phyloP scores from a whole-genome alignment of 768 basidiomycete genomes.

The Glaciozyma martinii region DNA sequence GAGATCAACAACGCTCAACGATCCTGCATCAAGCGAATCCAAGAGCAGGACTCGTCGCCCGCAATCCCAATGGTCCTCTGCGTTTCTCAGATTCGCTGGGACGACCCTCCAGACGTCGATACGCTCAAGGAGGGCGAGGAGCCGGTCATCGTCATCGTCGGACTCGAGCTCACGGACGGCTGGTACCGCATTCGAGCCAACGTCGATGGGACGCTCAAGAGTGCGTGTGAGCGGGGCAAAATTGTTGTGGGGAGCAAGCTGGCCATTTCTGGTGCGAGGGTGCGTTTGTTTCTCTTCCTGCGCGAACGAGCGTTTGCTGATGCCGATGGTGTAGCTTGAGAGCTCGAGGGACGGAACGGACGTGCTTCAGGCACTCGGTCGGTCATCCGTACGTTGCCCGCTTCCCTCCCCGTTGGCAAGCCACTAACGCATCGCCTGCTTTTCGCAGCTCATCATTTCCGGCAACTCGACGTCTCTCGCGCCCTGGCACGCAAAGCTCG shows the following conservation, averaged over 20 bases:
- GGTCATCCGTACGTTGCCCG: slow-evolving; percentile 8
- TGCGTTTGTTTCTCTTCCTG: slow-evolving; percentile 41
- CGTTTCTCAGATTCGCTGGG: slow-evolving; percentile 63
- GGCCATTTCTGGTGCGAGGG: slow-evolving; percentile 66
- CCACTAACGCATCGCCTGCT: not conserved
- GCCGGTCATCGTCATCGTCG: slow-evolving; percentile 46
- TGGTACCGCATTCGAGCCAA: slow-evolving; percentile 82
- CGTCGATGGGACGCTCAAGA: slow-evolving; percentile 61
- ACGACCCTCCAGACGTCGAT: slow-evolving; percentile 34
- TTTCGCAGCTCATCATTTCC: slow-evolving; percentile 48
- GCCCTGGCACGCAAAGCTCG: slow-evolving; percentile 80
- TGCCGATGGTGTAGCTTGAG: slow-evolving; percentile 49
- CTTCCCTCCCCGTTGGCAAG: no score
- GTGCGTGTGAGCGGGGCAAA: slow-evolving; percentile 58
- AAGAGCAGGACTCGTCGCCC: slow-evolving; percentile 71
- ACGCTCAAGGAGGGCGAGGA: slow-evolving; percentile 42
- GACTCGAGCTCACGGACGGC: slow-evolving; percentile 86
- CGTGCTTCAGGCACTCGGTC: slow-evolving; percentile 65
- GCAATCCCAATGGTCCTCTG: slow-evolving; percentile 75
- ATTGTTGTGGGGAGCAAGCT: slow-evolving; percentile 76
- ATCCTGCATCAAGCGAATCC: slow-evolving; percentile 69
- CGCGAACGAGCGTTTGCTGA: slow-evolving; percentile 8
- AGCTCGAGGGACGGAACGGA: slow-evolving; percentile 70
- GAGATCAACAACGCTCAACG: slow-evolving; percentile 70
- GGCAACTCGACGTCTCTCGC: slow-evolving; percentile 82